A percentile compares a stretch with the other conserved stretches of the same genome.
These are phyloP conservation scores for Aquilaria sinensis DNA, from an alignment of 345 rosid genomes.

Conservation along the genomic window DNA sequence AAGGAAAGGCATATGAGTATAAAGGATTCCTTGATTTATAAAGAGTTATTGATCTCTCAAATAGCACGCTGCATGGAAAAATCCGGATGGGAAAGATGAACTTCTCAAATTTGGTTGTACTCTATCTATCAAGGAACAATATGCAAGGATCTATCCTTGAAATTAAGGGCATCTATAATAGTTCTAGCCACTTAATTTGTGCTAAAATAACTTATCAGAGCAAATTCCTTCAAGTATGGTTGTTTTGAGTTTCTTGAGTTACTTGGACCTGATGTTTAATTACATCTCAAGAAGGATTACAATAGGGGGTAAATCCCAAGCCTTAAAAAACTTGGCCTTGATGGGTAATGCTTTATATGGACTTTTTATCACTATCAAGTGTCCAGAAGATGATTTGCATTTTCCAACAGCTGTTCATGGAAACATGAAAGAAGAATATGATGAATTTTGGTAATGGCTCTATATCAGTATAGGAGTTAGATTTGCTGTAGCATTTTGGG, in stretches of 20 bases:
- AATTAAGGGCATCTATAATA: too few species aligned
- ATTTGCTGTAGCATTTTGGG: constrained; percentile 2
- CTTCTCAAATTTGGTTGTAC: too few species aligned
- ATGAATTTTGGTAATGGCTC: not conserved
- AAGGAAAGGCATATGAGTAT: too few species aligned
- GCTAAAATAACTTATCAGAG: constrained; percentile 14
- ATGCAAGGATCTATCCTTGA: too few species aligned
- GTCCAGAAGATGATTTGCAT: not conserved
- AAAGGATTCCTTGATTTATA: too few species aligned
- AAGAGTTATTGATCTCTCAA: too few species aligned
- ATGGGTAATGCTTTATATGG: too few species aligned
- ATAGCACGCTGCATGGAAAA: too few species aligned
- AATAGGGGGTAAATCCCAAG: constrained; percentile 12
- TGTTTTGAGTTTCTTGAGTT: not conserved
- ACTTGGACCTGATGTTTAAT: constrained; percentile 16
- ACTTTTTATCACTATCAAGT: too few species aligned
- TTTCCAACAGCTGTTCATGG: constrained; percentile 9
- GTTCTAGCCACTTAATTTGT: constrained; percentile 13
- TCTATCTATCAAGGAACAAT: too few species aligned
- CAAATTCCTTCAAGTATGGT: constrained; percentile 13
- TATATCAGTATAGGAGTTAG: not conserved
- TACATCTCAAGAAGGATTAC: constrained; percentile 19
- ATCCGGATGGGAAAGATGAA: too few species aligned
- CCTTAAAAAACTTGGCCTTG: not conserved
- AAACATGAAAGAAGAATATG: too few species aligned